Base-by-base conservation (phyloP, 1,284 basidiomycete genomes). In the Entoloma clypeatum region DNA sequence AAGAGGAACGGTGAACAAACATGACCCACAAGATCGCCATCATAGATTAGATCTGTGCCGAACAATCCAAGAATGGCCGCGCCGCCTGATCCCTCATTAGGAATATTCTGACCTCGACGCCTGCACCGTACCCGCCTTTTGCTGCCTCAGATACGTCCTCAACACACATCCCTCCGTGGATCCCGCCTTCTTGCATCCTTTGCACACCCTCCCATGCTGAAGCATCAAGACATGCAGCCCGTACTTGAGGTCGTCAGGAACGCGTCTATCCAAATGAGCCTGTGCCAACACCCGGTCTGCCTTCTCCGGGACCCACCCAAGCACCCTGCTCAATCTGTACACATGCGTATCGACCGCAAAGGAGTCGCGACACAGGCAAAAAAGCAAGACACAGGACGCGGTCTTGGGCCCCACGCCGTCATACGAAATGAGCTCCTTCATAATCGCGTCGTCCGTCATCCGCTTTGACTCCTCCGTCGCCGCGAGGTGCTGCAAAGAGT, bases 311-410 rank as follows among this genome's bases (percentile, higher is more conserved):
- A 86, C 73, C 86, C 85, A 89, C 1, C 77, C 79, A 16, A 89
- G 65, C 9, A 81, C 51, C 45, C 72, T 79, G 46, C 77, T 76
- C 44, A 88, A 62, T 13, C 86, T 69, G 55, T 75, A 82, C 23
- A 86, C 79, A 52, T 84, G 81, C 19, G 86, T 89, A 55, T 90
- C 86, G 37, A 89, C 86, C 0, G 87, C 84, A 55, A 90, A 88
- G 1, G 78, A 79, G 42, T 82, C 72, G 10, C 85, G 65, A 1
- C 78, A 79, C 14, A 90, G 67, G 55, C 83, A 86, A 58, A 90
- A 88, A n/a, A 88, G 67, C 10, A 86, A 59, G 0, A 89, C 86
- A 53, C 87, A 90, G 4, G 79, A 78, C 0, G 85, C 85, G 0
- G 86, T 88, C 64, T 90, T 90, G 1, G 83, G 81, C 1, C 87